Evolutionary conservation across 345 rosid species (phyloP), one percentile per base, ranked within the genome.

Genomic region (Alliaria petiolata): DNA sequence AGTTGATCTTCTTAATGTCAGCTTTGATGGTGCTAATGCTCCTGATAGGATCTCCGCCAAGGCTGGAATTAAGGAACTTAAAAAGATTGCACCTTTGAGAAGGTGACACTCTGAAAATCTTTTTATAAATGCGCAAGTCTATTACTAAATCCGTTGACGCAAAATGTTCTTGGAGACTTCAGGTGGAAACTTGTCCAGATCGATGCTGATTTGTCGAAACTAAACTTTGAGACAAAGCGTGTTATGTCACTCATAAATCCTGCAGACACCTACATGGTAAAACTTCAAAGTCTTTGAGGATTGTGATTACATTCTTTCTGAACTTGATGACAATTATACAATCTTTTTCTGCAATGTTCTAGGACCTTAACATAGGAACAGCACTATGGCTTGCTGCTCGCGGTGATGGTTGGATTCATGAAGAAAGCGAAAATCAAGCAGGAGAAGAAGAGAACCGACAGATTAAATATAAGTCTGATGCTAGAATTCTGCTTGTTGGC

Each of bases 111-210:
- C 55, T 49, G 8, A 6, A 19, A 62, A 9, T 3, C 50, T 2
- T 38, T 50, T 15, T 47, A 36, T 43, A 5, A 42, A 5, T 34
- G 42, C 57, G 25, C 10, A 25, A 19, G 14, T 14, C 15, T 73
- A 2, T 12, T 33, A 19, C 13, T 20, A 6, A 30, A 12, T 25
- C 5, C 8, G 40, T 34, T 54, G 47, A 52, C 35, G 15, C 45
- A 57, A 54, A n/a, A 34, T 66, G 62, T 62, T 16, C 26, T 35
- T 61, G 77, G 44, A 20, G 43, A 42, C 44, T 82, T 69, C 85
- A 93, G 98, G 83, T 93, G 99, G 99, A 93, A 85, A 51, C 96
- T 93, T 65, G 85, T 93, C 26, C 91, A 87, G 81, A 85, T 89
- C 53, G 88, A 93, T 86, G 91, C 99, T 71, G 90, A 89, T 63